Conservation (phyloP, 148 eudicot species). For the Diospyros lotus region DNA sequence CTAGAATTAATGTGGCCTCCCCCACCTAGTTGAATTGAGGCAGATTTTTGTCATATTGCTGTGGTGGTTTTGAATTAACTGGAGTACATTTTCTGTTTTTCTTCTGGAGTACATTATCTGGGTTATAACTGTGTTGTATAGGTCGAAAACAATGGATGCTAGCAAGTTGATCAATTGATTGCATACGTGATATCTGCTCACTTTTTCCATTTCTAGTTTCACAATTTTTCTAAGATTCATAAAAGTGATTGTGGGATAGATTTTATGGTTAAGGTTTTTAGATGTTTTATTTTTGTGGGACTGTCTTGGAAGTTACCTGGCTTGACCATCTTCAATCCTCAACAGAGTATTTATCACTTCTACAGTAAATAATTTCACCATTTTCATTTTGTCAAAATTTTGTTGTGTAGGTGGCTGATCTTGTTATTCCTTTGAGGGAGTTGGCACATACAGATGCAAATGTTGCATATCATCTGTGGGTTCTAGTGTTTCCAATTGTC, state of each 20-base stretch:
- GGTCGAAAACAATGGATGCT: no score
- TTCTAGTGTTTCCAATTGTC: constrained; percentile 94
- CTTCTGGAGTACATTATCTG: no score
- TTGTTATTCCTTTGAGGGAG: constrained; percentile 87
- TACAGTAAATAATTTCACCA: neutral
- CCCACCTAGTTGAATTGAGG: no score
- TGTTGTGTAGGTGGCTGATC: constrained; percentile 75
- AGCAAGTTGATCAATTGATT: neutral
- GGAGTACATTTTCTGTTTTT: neutral
- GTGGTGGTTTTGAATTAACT: neutral
- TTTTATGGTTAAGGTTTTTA: neutral
- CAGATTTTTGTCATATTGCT: no score
- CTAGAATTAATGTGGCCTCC: no score
- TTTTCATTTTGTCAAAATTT: neutral
- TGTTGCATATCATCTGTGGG: constrained; percentile 99
- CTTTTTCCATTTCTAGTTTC: neutral
- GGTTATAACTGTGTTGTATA: no score
- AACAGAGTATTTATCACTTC: neutral
- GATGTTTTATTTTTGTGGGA: neutral
- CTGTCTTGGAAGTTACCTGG: neutral
- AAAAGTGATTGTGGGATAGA: neutral
- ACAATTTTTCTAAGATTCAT: neutral
- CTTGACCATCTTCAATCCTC: constrained; percentile 1
- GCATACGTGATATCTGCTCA: neutral
- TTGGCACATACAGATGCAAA: constrained; percentile 98